Conservation (phyloP, 352 stramenopile species). For the Pythium biforme region DNA sequence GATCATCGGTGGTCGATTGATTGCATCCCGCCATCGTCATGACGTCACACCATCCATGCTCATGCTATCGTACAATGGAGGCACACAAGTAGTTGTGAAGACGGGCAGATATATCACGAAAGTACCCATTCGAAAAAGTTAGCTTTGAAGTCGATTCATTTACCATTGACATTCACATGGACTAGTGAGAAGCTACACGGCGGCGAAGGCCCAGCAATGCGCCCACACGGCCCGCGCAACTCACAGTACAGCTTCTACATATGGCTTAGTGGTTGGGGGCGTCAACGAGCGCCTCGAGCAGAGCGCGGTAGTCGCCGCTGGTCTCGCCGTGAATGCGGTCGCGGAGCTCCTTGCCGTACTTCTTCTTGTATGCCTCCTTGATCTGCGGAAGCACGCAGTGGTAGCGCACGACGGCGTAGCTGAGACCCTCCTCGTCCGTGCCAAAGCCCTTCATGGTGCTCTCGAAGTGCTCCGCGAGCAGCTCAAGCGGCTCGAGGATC, state of each 20-base stretch:
- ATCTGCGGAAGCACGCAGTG: constrained; percentile 73
- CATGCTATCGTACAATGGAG: no score
- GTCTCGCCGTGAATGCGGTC: constrained; percentile 80
- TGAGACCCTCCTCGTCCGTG: constrained; percentile 68
- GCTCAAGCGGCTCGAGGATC: constrained; percentile 54
- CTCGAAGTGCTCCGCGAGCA: constrained; percentile 67
- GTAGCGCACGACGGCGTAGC: constrained; percentile 67
- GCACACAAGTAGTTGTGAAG: no score
- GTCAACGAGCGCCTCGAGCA: constrained; percentile 64
- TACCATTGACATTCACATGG: constrained; percentile 3
- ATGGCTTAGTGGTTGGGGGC: constrained; percentile 27
- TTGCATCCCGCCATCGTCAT: no score
- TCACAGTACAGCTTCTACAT: no score
- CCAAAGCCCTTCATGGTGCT: constrained; percentile 75
- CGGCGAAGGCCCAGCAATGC: no score
- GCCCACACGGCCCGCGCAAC: no score
- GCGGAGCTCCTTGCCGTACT: constrained; percentile 72
- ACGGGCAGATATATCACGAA: neutral
- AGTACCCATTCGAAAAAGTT: no score
- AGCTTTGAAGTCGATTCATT: neutral
- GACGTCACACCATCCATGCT: no score
- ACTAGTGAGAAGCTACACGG: neutral
- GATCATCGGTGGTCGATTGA: neutral
- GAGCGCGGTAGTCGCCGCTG: constrained; percentile 72
- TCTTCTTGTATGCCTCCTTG: constrained; percentile 75